Evolutionary conservation across 2,329 filamentous ascomycete genomes (phyloP), one percentile per base, ranked within the genome.

Genomic region (Penicillium italicum): DNA sequence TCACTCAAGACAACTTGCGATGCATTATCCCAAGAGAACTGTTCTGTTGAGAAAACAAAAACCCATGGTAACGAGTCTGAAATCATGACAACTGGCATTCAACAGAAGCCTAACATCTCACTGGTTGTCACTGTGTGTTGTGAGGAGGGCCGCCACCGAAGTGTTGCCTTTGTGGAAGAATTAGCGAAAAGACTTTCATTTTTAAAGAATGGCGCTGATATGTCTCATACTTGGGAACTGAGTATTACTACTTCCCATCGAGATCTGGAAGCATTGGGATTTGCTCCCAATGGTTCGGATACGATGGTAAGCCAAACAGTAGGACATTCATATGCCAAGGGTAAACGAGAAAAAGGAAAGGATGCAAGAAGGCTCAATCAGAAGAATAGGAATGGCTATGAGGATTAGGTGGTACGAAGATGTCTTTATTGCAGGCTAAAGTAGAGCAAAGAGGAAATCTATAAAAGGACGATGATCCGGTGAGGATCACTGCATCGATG

Each of bases 121-220:
- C 5, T 56, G 0, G 11, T 44, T n/a, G 46, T 60, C 22, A 52
- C 56, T 36, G 36, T 58, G 36, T 60, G 53, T 36, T 56, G 56
- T 18, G 56, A 58, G 33, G 52, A 58, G 9, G 49, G 58, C 18
- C 49, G 41, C 20, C 55, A 58, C 40, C 31, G 58, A 11, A 58
- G 52, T 30, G 53, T 56, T 36, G 45, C 54, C 11, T 56, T 53
- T 33, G 31, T 56, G 41, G 42, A 43, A 20, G 36, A 53, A 37
- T 33, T 43, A 10, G 53, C 22, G 7, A 18, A 30, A 24, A 47
- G 31, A 26, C 30, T 43, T 9, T 14, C 28, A 2, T 14, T 33
- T 5, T 28, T 52, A 11, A 53, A 6, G 26, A 3, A 31, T 42
- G 53, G 43, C 2, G 30, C 28, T 36, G 31, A 20, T 26, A 4